Conservation (phyloP, 208 protist species). For the Crithidia expoeki region DNA sequence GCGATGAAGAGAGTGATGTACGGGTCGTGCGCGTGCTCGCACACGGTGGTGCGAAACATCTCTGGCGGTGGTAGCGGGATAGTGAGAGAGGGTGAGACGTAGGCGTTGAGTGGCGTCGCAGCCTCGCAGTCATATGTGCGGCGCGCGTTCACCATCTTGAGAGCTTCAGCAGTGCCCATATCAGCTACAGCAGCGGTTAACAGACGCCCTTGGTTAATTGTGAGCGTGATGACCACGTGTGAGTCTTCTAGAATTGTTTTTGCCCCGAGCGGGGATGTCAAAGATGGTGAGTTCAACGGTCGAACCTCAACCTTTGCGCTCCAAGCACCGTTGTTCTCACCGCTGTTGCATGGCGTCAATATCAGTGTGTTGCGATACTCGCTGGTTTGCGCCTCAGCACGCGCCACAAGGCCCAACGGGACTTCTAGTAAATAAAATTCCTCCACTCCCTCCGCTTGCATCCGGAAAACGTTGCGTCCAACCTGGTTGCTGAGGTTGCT, state of each 20-base stretch:
- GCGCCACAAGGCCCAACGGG: constrained; percentile 9
- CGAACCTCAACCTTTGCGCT: neutral
- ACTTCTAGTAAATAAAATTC: constrained; percentile 11
- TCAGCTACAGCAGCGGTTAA: neutral
- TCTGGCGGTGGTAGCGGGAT: constrained; percentile 47
- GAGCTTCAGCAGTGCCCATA: neutral
- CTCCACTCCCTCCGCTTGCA: constrained; percentile 3
- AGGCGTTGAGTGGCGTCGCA: constrained; percentile 13
- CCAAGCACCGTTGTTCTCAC: neutral
- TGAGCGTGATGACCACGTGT: constrained; percentile 18
- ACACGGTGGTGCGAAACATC: constrained; percentile 46
- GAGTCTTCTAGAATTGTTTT: constrained; percentile 10
- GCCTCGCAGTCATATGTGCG: neutral
- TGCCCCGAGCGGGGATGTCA: neutral
- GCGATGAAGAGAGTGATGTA: constrained; percentile 56
- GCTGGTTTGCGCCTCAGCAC: neutral
- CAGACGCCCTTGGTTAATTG: neutral
- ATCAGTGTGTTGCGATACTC: constrained; percentile 4
- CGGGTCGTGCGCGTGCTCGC: constrained; percentile 49
- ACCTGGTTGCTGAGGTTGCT: neutral
- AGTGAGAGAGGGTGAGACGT: constrained; percentile 36
- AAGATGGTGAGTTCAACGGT: neutral
- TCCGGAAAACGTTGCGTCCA: constrained; percentile 10
- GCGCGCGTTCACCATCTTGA: constrained; percentile 4
- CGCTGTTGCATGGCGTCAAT: constrained; percentile 10